A percentile compares a stretch with the other conserved stretches of the same genome.
Evolutionary conservation across 371 early-diverging fungal species (phyloP).

Genomic region (Mortierella sp.): DNA sequence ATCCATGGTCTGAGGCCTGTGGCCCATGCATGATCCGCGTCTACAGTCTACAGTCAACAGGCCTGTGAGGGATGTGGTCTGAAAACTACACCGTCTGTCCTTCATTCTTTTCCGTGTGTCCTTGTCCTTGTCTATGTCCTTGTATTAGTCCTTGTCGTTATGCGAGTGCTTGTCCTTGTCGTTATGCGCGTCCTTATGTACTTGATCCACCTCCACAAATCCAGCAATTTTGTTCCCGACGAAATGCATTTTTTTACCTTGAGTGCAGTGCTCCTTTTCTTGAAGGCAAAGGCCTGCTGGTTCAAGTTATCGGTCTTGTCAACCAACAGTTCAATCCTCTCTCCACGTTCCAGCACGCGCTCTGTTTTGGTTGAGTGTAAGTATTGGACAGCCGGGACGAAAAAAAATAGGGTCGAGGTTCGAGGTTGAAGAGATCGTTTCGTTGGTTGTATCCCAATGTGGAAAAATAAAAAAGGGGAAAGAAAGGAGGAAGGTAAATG

Average conservation of each 20-base stretch:
- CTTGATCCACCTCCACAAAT: too few species aligned
- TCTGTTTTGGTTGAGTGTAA: constrained; percentile 60
- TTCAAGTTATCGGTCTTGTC: constrained; percentile 93
- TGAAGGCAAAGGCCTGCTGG: constrained; percentile 91
- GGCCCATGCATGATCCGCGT: too few species aligned
- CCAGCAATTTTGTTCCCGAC: background rate
- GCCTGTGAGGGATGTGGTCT: too few species aligned
- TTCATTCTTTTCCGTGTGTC: background rate
- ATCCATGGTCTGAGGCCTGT: too few species aligned
- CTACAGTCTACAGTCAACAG: too few species aligned
- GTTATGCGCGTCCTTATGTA: background rate
- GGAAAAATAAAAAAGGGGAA: background rate
- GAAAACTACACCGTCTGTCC: too few species aligned
- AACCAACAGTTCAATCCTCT: constrained; percentile 91
- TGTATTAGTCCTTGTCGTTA: too few species aligned
- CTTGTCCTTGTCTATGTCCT: background rate
- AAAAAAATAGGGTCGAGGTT: background rate
- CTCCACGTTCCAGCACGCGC: constrained; percentile 92
- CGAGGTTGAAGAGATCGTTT: background rate
- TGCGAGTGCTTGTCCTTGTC: too few species aligned
- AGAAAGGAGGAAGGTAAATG: background rate
- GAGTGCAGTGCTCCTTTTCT: constrained; percentile 89
- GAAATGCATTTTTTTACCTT: constrained; percentile 66
- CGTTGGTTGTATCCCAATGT: background rate
- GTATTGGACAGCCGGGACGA: background rate